phyloP scores from a whole-genome alignment of 345 rosid genomes.

The Gossypium sturtianum region DNA sequence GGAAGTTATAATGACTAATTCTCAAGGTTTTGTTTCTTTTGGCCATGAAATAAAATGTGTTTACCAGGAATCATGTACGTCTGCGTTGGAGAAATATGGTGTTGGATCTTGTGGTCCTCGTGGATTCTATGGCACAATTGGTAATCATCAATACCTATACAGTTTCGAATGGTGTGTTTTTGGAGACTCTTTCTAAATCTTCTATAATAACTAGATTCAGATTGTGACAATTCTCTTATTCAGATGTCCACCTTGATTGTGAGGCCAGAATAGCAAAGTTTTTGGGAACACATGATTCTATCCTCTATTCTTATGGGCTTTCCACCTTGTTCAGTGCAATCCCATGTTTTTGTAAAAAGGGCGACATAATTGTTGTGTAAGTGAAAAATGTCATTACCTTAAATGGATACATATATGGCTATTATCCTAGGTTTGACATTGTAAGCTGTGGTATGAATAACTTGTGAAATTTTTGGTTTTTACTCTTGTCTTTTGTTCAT shows the following conservation, averaged over 20 bases:
- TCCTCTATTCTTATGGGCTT: conserved; percentile 96
- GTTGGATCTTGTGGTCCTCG: conserved; percentile 99
- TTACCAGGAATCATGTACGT: conserved; percentile 76
- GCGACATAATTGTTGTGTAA: conserved; percentile 91
- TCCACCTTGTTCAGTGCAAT: conserved; percentile 94
- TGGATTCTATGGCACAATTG: conserved; percentile 96
- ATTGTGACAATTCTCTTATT: conserved; percentile 21
- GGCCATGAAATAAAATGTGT: conserved; percentile 18
- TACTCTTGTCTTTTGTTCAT: neutral
- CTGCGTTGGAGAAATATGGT: conserved; percentile 90
- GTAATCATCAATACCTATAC: conserved; percentile 30
- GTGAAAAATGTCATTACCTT: conserved; percentile 26
- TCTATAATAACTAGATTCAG: conserved; percentile 7
- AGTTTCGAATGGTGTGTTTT: neutral
- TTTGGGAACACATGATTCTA: conserved; percentile 84
- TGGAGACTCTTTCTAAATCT: neutral
- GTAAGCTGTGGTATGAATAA: neutral
- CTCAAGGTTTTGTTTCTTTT: neutral
- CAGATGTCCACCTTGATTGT: conserved; percentile 99
- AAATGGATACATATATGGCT: conserved; percentile 2
- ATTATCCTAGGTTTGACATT: neutral
- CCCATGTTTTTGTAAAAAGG: conserved; percentile 95
- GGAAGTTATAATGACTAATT: neutral
- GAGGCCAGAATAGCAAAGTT: conserved; percentile 88
- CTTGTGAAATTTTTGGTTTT: neutral